phyloP scores from a whole-genome alignment of 2,329 filamentous ascomycete species.

The Alternaria metachromatica region DNA sequence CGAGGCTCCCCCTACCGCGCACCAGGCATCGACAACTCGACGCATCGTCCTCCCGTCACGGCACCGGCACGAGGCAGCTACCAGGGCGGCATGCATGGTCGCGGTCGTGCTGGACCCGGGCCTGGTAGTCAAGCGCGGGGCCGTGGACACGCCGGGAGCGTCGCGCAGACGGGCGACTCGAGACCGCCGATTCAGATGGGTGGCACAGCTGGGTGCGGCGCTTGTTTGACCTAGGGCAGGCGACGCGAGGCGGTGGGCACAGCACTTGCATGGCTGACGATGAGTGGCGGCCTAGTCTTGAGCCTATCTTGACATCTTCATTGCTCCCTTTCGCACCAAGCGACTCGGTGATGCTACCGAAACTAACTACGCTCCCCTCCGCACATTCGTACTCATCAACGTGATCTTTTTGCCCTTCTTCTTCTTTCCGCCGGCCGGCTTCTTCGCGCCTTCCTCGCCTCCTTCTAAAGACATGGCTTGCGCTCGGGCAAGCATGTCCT shows the following conservation, averaged over 20 bases:
- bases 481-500: constrained; percentile 58
- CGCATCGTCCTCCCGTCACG: constrained; percentile 31
- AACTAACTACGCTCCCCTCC: constrained; percentile 57
- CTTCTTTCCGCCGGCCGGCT: constrained; percentile 58
- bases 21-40: constrained; percentile 22
- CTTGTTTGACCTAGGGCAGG: constrained; percentile 31
- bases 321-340: constrained; percentile 33
- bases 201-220: constrained; percentile 36
- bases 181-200: constrained; percentile 38
- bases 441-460: constrained; percentile 37
- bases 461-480: constrained; percentile 49
- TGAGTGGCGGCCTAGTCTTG: not conserved
- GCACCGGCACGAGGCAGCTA: constrained; percentile 33
- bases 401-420: constrained; percentile 74
- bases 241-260: not conserved
- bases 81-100: constrained; percentile 41
- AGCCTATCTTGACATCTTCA: constrained; percentile 8
- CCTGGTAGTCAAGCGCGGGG: constrained; percentile 11
- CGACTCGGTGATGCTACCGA: constrained; percentile 32
- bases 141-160: constrained; percentile 25
- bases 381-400: constrained; percentile 69
- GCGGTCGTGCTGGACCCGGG: constrained; percentile 28
- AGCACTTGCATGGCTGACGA: not conserved
- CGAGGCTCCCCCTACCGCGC: constrained; percentile 41
- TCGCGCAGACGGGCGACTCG: constrained; percentile 31